These are phyloP conservation scores for Neobulgaria alba DNA, from an alignment of 2,329 filamentous ascomycete species.

Conservation along the genomic window DNA sequence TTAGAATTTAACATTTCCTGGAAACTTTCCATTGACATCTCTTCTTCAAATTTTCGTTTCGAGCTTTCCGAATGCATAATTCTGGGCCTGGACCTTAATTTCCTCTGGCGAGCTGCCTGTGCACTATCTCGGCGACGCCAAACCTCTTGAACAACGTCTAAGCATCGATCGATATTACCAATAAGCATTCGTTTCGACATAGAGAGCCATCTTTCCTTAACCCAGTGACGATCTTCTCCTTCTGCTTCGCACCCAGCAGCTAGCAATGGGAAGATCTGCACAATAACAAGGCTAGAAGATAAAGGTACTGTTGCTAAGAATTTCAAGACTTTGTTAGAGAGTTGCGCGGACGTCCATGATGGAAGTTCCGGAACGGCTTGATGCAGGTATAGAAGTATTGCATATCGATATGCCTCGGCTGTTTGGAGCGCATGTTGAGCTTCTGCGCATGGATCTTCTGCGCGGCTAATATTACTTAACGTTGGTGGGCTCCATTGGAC, in stretches of 20 bases:
- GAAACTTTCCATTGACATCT: slow-evolving; percentile 22
- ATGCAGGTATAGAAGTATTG: slow-evolving; percentile 57
- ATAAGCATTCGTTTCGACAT: slow-evolving; percentile 56
- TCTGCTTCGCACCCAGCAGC: slow-evolving; percentile 58
- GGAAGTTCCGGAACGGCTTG: slow-evolving; percentile 62
- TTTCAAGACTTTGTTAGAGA: slow-evolving; percentile 53
- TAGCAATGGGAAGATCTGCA: slow-evolving; percentile 62
- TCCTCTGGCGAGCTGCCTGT: slow-evolving; percentile 14
- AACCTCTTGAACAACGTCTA: slow-evolving; percentile 57
- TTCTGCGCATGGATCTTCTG: slow-evolving; percentile 54
- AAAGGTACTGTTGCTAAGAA: slow-evolving; percentile 55
- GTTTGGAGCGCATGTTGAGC: slow-evolving; percentile 58
- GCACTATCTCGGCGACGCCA: slow-evolving; percentile 53
- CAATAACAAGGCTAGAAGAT: slow-evolving; percentile 53
- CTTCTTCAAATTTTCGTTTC: slow-evolving; percentile 26
- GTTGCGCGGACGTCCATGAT: slow-evolving; percentile 44
- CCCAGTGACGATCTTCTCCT: slow-evolving; percentile 54
- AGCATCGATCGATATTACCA: slow-evolving; percentile 57
- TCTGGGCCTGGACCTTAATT: slow-evolving; percentile 15
- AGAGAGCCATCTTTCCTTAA: slow-evolving; percentile 50
- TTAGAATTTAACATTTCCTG: slow-evolving; percentile 23
- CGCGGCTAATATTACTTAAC: slow-evolving; percentile 42
- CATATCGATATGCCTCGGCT: slow-evolving; percentile 58
- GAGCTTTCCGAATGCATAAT: slow-evolving; percentile 22
- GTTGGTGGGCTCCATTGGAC: slow-evolving; percentile 53